Base-by-base conservation (phyloP, 1,139 yeast genomes). In the Hansenula sp. region DNA sequence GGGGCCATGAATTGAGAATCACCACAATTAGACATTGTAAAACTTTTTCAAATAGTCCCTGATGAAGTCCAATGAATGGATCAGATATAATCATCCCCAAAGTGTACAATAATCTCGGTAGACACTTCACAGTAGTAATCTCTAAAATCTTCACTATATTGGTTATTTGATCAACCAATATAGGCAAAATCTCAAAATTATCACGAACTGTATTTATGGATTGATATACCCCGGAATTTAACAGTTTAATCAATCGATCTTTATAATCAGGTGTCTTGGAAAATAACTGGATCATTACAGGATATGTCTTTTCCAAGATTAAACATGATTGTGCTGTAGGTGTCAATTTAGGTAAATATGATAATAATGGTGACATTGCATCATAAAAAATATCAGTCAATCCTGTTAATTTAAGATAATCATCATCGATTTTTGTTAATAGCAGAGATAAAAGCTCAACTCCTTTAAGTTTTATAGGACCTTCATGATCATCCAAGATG, bases 401-500 rank as follows among this genome's bases (percentile, higher is more conserved):
- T 0, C 82, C 81, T 0, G 78, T 65, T 16, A 57, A 53, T 3
- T 44, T 38, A 11, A 71, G 44, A 33, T 53, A 56, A n/a, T 48
- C 44, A 1, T 49, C 41, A 27, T 55, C 59, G 28, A 60, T 48
- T 12, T 37, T 38, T 1, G 50, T 43, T 6, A 65, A 45, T 3
- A 72, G 44, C 9, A 50, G 27, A 3, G 42, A 44, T 4, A 70
- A 52, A 3, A 76, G 48, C 18, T 53, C 50, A 39, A 72, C 68
- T 12, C 78, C 79, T 41, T 67, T 68, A 0, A 61, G 51, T 46
- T 78, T 77, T 39, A 68, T 59, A 8, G 48, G 46, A 0, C 73
- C 65, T 20, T 74, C 76, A 39, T 69, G 68, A 44, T 75, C 76
- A 50, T 79, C 83, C 18, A 77, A 55, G 11, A 76, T 55, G 44